These are phyloP conservation scores for Solanum microdontum DNA, from an alignment of 257 asterid genomes.

Conservation along the genomic window DNA sequence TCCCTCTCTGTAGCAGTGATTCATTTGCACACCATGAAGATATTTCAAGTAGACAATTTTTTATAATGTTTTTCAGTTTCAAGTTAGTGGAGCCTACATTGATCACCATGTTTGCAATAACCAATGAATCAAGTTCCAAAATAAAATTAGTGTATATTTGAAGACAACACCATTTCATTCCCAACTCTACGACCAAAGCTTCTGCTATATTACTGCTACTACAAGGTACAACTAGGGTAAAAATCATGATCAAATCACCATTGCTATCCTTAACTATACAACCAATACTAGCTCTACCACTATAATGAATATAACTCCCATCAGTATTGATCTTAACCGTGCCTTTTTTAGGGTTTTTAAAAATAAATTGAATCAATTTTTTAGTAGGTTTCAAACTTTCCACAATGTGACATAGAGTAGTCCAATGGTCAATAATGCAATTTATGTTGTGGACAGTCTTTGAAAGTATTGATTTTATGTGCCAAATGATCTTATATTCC, in stretches of 20 bases:
- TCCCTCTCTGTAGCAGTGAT: neutral
- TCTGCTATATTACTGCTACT: neutral
- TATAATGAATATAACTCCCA: neutral
- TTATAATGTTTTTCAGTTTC: no score
- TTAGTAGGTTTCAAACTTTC: neutral
- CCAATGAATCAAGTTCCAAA: neutral
- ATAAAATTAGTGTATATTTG: neutral
- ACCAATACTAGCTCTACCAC: neutral
- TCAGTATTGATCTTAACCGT: neutral
- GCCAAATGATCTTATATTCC: neutral
- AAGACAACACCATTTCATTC: neutral
- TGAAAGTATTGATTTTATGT: neutral
- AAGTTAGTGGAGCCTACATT: neutral
- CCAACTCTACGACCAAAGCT: neutral
- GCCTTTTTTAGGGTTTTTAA: neutral
- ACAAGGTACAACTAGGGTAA: neutral
- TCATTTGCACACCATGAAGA: neutral
- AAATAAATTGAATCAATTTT: neutral
- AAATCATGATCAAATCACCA: neutral
- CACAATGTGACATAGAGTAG: neutral
- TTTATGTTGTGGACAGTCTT: neutral
- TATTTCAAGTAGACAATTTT: neutral
- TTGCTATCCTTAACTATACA: no score
- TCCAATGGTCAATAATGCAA: neutral
- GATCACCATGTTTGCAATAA: neutral